Percentiles rank a stretch among this genome's conserved stretches.
These are phyloP conservation scores for Suillus variegatus DNA, from an alignment of 768 basidiomycete species.

Conservation along the genomic window DNA sequence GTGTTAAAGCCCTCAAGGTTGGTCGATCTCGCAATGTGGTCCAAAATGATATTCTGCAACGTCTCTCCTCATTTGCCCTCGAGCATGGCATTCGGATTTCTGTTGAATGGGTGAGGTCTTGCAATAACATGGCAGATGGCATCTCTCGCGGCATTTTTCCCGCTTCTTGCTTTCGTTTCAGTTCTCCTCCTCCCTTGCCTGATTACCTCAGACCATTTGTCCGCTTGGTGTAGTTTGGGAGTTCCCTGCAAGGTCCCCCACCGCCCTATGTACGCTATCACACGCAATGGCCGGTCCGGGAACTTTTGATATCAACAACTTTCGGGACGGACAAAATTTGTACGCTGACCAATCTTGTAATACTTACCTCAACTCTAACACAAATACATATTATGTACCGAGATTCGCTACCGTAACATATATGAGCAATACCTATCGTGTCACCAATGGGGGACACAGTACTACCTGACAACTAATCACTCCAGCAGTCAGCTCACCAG, in stretches of 20 bases:
- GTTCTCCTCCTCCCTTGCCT: conserved; percentile 7
- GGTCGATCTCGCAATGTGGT: not conserved
- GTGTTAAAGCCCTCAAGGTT: conserved; percentile 23
- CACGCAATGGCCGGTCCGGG: not conserved
- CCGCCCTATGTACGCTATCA: not conserved
- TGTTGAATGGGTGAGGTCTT: conserved; percentile 9
- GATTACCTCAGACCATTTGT: not conserved
- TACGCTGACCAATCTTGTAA: not conserved
- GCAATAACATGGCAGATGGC: conserved; percentile 37
- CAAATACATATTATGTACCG: not conserved
- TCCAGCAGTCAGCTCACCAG: too few species aligned
- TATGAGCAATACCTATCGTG: not conserved
- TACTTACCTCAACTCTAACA: not conserved
- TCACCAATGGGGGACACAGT: not conserved
- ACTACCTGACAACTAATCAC: not conserved
- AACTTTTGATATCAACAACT: not conserved
- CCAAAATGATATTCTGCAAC: conserved; percentile 9
- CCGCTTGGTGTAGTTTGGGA: not conserved
- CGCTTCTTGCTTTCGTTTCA: conserved; percentile 11
- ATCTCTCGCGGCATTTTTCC: conserved; percentile 39
- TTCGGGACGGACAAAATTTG: not conserved
- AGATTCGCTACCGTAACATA: not conserved
- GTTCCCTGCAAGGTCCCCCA: not conserved
- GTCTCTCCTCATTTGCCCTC: not conserved
- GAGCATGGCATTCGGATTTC: conserved; percentile 9